A percentile compares a stretch with the other conserved stretches of the same genome.
These are phyloP conservation scores for Cryptococcus hybrid DNA, from an alignment of 1,284 basidiomycete species.

Conservation along the genomic window DNA sequence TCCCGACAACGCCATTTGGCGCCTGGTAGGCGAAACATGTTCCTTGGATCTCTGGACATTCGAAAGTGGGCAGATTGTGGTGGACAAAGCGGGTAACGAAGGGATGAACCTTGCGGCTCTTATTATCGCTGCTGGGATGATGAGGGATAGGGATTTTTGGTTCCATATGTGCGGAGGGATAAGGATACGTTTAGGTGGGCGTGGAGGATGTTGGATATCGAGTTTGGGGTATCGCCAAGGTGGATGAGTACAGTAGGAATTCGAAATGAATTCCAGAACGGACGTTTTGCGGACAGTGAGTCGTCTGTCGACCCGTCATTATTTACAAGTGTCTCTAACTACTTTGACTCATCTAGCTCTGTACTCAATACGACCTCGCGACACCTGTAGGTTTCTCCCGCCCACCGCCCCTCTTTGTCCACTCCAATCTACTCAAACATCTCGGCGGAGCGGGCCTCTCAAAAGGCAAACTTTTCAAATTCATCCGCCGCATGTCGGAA, in stretches of 20 bases:
- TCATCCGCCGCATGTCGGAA: constrained; percentile 39
- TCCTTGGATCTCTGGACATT: constrained; percentile 43
- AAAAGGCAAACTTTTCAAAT: constrained; percentile 39
- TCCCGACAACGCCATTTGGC: constrained; percentile 54
- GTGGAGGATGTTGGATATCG: constrained; percentile 49
- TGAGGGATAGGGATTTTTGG: constrained; percentile 41
- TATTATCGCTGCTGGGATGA: constrained; percentile 46
- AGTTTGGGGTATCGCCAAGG: constrained; percentile 46
- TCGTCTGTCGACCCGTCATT: background rate
- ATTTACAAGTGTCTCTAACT: background rate
- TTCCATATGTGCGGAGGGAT: constrained; percentile 51
- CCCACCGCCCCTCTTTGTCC: constrained; percentile 41
- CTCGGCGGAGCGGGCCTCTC: constrained; percentile 22
- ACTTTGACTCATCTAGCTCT: constrained; percentile 15
- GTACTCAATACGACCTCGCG: constrained; percentile 46
- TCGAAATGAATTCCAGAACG: constrained; percentile 26
- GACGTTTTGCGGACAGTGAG: constrained; percentile 17
- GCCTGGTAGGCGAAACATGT: constrained; percentile 52
- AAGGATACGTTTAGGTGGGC: constrained; percentile 54
- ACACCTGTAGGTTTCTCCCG: constrained; percentile 17
- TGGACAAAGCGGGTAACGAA: constrained; percentile 52
- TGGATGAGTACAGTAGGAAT: constrained; percentile 50
- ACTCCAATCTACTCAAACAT: constrained; percentile 54
- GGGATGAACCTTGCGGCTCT: constrained; percentile 54
- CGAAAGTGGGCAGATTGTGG: constrained; percentile 52